phyloP scores from a whole-genome alignment of 805 yeast genomes.

The Candida insectorum region DNA sequence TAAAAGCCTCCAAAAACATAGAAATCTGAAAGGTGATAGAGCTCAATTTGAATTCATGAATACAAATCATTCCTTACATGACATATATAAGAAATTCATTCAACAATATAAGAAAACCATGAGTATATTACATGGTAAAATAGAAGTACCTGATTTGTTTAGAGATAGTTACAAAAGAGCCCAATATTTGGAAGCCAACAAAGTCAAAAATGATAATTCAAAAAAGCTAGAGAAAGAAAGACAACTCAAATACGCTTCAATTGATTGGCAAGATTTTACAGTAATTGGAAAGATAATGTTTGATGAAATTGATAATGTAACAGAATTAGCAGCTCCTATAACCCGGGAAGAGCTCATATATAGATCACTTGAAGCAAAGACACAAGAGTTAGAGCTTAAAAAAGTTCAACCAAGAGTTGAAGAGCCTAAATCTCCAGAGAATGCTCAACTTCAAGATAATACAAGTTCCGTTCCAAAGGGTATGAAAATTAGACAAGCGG shows the following conservation, averaged over 20 bases:
- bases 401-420: too few species aligned
- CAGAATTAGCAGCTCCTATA: constrained; percentile 55
- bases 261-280: constrained; percentile 85
- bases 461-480: constrained; percentile 34
- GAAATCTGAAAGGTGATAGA: constrained; percentile 31
- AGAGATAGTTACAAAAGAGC: constrained; percentile 55
- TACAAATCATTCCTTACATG: constrained; percentile 56
- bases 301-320: constrained; percentile 55
- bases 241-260: constrained; percentile 59
- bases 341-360: constrained; percentile 56
- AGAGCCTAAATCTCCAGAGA: constrained; percentile 6
- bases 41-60: constrained; percentile 69
- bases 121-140: constrained; percentile 11
- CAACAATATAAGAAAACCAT: constrained; percentile 48
- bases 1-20: constrained; percentile 31
- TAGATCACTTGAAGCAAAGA: constrained; percentile 56
- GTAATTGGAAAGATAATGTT: constrained; percentile 69
- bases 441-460: constrained; percentile 1
- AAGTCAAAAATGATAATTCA: constrained; percentile 25
- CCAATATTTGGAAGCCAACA: constrained; percentile 40
- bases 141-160: constrained; percentile 31
- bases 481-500: constrained; percentile 68
- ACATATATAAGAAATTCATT: constrained; percentile 46
- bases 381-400: constrained; percentile 20
- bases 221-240: constrained; percentile 33